phyloP scores from a whole-genome alignment of 1,284 basidiomycete species.

The Thelephora terrestris region DNA sequence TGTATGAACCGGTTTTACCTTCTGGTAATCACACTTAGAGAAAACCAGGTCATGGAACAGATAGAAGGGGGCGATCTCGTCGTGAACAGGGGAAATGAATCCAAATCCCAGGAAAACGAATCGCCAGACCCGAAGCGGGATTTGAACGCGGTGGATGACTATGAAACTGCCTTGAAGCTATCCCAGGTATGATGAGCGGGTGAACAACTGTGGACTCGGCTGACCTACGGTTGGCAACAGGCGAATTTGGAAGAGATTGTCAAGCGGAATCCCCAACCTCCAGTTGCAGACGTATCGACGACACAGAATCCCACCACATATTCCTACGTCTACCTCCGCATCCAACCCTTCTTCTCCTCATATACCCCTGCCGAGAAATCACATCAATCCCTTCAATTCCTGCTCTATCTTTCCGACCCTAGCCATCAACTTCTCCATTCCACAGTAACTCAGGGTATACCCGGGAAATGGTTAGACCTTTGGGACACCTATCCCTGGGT shows the following conservation, averaged over 20 bases:
- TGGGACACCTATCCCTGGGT: conserved; percentile 96
- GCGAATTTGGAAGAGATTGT: conserved; percentile 73
- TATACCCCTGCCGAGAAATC: conserved; percentile 27
- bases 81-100: conserved; percentile 78
- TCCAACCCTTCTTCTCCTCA: conserved; percentile 68
- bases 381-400: conserved; percentile 68
- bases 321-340: conserved; percentile 86
- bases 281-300: conserved; percentile 29
- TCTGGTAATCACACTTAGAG: conserved; percentile 4
- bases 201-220: not conserved
- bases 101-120: conserved; percentile 46
- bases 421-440: conserved; percentile 66
- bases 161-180: conserved; percentile 74
- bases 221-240: conserved; percentile 26
- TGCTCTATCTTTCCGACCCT: conserved; percentile 78
- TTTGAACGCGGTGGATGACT: conserved; percentile 76
- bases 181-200: conserved; percentile 45
- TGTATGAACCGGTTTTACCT: conserved; percentile 16
- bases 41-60: conserved; percentile 76
- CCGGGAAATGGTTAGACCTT: conserved; percentile 72
- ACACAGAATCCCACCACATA: conserved; percentile 71
- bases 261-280: conserved; percentile 42
- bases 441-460: conserved; percentile 74
- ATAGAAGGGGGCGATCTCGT: conserved; percentile 88
- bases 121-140: conserved; percentile 42